phyloP scores from a whole-genome alignment of 108 stramenopile species.

The Bacterosira constricta region DNA sequence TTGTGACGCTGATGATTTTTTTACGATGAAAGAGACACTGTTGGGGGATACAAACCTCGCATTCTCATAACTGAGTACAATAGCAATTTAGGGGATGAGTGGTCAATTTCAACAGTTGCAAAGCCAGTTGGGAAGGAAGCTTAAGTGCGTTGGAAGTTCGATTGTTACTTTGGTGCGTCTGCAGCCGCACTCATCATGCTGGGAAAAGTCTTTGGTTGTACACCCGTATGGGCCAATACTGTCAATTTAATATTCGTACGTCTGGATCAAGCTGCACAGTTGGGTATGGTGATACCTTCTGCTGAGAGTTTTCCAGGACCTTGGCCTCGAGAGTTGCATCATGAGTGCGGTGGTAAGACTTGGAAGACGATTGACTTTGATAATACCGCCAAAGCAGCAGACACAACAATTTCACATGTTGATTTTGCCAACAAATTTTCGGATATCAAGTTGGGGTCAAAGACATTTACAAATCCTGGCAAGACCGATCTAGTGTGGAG shows the following conservation, averaged over 20 bases:
- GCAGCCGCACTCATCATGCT: slow-evolving; percentile 3
- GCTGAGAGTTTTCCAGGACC: neutral
- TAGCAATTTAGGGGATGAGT: slow-evolving; percentile 11
- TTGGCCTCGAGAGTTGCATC: neutral
- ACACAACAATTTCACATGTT: neutral
- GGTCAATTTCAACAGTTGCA: neutral
- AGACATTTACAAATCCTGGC: too few relatives aligned
- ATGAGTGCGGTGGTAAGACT: neutral
- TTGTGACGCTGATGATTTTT: slow-evolving; percentile 24
- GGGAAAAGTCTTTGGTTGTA: slow-evolving; percentile 4
- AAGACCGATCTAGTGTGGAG: too few relatives aligned
- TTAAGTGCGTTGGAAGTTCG: neutral
- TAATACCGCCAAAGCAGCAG: neutral
- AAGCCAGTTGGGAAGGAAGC: neutral
- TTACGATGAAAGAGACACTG: slow-evolving; percentile 3
- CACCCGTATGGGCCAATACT: neutral
- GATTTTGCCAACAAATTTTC: neutral
- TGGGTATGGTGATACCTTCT: neutral
- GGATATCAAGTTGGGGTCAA: neutral
- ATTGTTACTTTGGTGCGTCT: neutral
- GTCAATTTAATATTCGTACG: neutral
- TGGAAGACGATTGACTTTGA: neutral
- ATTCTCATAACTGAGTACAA: slow-evolving; percentile 18
- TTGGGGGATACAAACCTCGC: slow-evolving; percentile 18
- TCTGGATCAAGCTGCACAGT: neutral